phyloP scores from a whole-genome alignment of 768 basidiomycete genomes.

The Boletales sp. region DNA sequence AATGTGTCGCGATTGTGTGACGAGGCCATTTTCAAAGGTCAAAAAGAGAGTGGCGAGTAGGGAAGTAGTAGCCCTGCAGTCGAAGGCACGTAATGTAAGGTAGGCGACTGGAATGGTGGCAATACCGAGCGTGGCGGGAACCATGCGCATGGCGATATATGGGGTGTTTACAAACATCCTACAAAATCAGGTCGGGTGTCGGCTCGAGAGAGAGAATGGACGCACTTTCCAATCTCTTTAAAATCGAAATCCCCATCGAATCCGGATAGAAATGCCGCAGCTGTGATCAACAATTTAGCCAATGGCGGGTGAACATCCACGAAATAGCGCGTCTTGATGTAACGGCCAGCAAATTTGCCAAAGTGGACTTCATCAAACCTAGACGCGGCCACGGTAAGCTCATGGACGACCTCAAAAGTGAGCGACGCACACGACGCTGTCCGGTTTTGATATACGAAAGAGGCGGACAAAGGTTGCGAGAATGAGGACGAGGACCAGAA shows the following conservation, averaged over 20 bases:
- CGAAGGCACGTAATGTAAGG: constrained; percentile 88
- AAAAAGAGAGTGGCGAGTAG: constrained; percentile 87
- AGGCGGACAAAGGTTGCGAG: constrained; percentile 80
- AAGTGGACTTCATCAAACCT: constrained; percentile 99
- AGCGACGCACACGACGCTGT: constrained; percentile 83
- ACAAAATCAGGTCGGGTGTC: constrained; percentile 3
- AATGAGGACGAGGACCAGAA: constrained; percentile 61
- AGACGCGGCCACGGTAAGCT: constrained; percentile 5
- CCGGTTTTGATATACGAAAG: constrained; percentile 80
- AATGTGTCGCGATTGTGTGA: constrained; percentile 95
- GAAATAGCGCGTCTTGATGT: constrained; percentile 89
- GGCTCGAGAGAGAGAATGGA: constrained; percentile 7
- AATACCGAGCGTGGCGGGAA: constrained; percentile 89
- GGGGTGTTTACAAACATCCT: constrained; percentile 86
- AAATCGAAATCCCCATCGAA: constrained; percentile 96
- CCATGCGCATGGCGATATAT: constrained; percentile 93
- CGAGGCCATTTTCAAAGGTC: constrained; percentile 93
- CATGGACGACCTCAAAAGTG: not conserved
- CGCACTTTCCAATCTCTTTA: constrained; percentile 94
- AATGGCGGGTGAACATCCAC: constrained; percentile 97
- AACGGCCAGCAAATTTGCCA: constrained; percentile 92
- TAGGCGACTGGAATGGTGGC: constrained; percentile 88
- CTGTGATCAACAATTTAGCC: constrained; percentile 91
- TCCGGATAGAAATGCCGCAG: constrained; percentile 82
- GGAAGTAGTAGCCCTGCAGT: constrained; percentile 88